phyloP scores from a whole-genome alignment of 371 early-diverging fungal genomes.

The Neoconidiobolus thromboides region DNA sequence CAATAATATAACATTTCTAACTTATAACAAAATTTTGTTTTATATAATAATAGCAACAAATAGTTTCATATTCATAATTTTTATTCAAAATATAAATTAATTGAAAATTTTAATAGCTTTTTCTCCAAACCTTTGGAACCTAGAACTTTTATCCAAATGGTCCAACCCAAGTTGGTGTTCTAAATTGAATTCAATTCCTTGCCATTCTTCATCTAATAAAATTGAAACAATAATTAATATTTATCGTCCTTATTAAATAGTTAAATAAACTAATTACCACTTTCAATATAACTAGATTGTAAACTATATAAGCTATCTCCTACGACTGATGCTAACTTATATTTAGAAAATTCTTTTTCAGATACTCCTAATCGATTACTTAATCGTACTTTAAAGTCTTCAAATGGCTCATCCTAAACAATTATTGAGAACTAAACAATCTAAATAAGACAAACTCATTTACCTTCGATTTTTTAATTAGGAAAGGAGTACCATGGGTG shows the following conservation, averaged over 20 bases:
- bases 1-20: too few species aligned
- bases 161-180: slow-evolving; percentile 2
- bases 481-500: slow-evolving; percentile 70
- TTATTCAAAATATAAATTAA: background rate
- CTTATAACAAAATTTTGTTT: too few species aligned
- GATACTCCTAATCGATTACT: slow-evolving; percentile 46
- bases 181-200: background rate
- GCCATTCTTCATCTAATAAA: slow-evolving; percentile 4
- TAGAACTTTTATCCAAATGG: background rate
- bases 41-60: too few species aligned
- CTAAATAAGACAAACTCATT: background rate
- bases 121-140: slow-evolving; percentile 5
- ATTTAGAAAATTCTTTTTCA: slow-evolving; percentile 75
- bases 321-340: slow-evolving; percentile 34
- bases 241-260: background rate
- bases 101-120: slow-evolving; percentile 11
- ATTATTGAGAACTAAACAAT: background rate
- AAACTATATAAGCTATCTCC: slow-evolving; percentile 8
- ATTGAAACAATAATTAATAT: background rate
- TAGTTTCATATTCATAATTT: background rate
- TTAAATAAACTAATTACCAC: background rate
- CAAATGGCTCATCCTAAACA: slow-evolving; percentile 39
- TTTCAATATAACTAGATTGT: slow-evolving; percentile 7
- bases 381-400: slow-evolving; percentile 48
- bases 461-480: slow-evolving; percentile 39